Conservation (phyloP, 352 stramenopile genomes). For the Pelagophyceae sp. region DNA sequence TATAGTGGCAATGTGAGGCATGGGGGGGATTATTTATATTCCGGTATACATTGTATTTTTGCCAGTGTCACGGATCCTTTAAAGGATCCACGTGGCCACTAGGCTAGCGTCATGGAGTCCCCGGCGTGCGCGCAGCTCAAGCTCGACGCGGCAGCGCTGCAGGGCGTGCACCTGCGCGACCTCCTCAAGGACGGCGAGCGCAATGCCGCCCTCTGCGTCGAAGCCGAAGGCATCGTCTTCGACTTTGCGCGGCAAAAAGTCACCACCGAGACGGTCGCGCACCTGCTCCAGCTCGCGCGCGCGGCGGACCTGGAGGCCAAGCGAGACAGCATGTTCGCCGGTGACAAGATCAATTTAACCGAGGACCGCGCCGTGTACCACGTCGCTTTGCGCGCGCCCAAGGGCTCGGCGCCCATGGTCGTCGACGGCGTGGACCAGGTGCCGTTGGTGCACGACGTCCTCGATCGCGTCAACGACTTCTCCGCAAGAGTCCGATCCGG, state of each 20-base stretch:
- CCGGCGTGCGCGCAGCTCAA: conserved; percentile 15
- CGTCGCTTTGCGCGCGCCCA: conserved; percentile 79
- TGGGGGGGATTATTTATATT: too few species aligned
- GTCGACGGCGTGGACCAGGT: conserved; percentile 91
- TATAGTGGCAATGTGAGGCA: too few species aligned
- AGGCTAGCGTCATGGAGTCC: not conserved
- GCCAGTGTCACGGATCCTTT: too few species aligned
- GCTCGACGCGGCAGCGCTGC: conserved; percentile 30
- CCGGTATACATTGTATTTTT: too few species aligned
- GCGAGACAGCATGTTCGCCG: conserved; percentile 71
- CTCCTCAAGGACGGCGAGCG: conserved; percentile 31
- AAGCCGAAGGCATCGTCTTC: conserved; percentile 53
- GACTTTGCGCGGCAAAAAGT: conserved; percentile 75
- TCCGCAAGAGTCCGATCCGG: conserved; percentile 39
- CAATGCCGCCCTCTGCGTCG: conserved; percentile 28
- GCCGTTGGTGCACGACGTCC: conserved; percentile 41
- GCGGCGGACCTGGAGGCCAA: conserved; percentile 50
- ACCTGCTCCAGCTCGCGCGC: conserved; percentile 60
- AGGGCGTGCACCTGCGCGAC: conserved; percentile 35
- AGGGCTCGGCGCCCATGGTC: conserved; percentile 42
- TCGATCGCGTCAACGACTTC: conserved; percentile 40
- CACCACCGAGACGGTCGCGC: conserved; percentile 63
- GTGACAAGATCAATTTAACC: conserved; percentile 88
- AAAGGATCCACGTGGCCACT: too few species aligned
- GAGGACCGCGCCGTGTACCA: conserved; percentile 90